Evolutionary conservation across 2,329 filamentous ascomycete species (phyloP).

Genomic region (Fusarium secorum): DNA sequence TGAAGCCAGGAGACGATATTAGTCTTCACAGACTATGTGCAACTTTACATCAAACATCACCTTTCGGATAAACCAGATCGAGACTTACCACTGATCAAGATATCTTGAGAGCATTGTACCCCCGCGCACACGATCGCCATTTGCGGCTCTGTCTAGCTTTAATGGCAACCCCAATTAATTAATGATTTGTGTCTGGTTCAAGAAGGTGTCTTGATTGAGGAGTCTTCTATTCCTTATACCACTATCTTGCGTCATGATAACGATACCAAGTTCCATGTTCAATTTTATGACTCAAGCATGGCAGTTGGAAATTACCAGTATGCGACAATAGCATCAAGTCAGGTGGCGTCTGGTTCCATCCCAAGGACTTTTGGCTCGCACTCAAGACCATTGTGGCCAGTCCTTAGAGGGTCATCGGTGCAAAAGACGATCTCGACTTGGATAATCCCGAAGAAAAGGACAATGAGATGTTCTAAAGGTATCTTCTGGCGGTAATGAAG

Average conservation of each 20-base stretch:
- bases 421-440: conserved; percentile 47
- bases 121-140: conserved; percentile 68
- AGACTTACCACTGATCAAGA: conserved; percentile 64
- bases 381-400: conserved; percentile 76
- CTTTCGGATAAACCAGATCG: conserved; percentile 59
- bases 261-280: conserved; percentile 64
- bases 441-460: conserved; percentile 49
- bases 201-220: conserved; percentile 78
- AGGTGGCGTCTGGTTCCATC: conserved; percentile 74
- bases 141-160: conserved; percentile 75
- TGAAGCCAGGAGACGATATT: conserved; percentile 73
- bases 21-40: conserved; percentile 74
- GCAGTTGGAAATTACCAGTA: conserved; percentile 66
- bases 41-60: conserved; percentile 73
- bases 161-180: conserved; percentile 67
- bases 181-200: conserved; percentile 71
- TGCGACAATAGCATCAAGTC: conserved; percentile 71
- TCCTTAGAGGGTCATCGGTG: conserved; percentile 61
- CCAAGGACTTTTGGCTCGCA: conserved; percentile 67
- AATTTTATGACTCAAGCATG: conserved; percentile 79
- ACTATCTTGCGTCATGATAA: conserved; percentile 66
- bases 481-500: conserved; percentile 11
- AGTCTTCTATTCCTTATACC: conserved; percentile 75
- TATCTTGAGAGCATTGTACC: conserved; percentile 40
- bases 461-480: conserved; percentile 6